Percentiles rank a stretch among this genome's conserved stretches.
Evolutionary conservation across 208 protist species (phyloP).

Genomic region (Kentomonas sorsogonicus): DNA sequence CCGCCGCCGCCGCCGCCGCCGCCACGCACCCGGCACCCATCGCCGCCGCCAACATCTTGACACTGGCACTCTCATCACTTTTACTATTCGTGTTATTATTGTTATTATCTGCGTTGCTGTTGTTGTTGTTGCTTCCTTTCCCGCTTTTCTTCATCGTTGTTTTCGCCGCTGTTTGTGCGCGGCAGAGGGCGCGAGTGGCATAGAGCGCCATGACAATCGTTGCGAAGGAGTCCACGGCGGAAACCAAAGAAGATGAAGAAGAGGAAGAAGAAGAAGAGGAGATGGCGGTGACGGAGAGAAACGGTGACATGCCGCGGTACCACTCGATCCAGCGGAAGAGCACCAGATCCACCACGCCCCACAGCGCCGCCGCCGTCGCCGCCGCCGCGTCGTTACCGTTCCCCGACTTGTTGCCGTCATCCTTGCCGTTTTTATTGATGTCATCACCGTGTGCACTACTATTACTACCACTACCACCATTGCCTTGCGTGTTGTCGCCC

Average conservation of each 20-base stretch:
- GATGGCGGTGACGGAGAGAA: slow-evolving; percentile 44
- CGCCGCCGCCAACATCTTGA: not conserved
- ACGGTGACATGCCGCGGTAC: slow-evolving; percentile 57
- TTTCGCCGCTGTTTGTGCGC: slow-evolving; percentile 4
- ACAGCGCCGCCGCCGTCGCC: slow-evolving; percentile 42
- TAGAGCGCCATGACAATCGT: slow-evolving; percentile 35
- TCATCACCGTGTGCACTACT: slow-evolving; percentile 4
- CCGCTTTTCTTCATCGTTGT: not conserved
- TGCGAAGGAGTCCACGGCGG: slow-evolving; percentile 45
- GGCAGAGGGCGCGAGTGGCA: slow-evolving; percentile 36
- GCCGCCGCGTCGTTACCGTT: slow-evolving; percentile 22
- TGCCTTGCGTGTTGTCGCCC: slow-evolving; percentile 12
- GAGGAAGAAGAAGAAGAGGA: too few species aligned
- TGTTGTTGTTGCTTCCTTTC: not conserved
- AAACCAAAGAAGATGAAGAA: too few species aligned
- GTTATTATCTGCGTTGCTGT: not conserved
- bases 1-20: slow-evolving; percentile 13
- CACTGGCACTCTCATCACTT: not conserved
- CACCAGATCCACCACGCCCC: slow-evolving; percentile 44
- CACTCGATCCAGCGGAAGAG: slow-evolving; percentile 73
- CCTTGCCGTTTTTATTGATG: not conserved
- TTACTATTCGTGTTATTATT: slow-evolving; percentile 7
- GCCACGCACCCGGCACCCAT: slow-evolving; percentile 11
- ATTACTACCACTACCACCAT: not conserved
- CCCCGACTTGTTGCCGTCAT: too few species aligned